phyloP scores from a whole-genome alignment of 23 red algal genomes.

The Gracilariopsis chorda region DNA sequence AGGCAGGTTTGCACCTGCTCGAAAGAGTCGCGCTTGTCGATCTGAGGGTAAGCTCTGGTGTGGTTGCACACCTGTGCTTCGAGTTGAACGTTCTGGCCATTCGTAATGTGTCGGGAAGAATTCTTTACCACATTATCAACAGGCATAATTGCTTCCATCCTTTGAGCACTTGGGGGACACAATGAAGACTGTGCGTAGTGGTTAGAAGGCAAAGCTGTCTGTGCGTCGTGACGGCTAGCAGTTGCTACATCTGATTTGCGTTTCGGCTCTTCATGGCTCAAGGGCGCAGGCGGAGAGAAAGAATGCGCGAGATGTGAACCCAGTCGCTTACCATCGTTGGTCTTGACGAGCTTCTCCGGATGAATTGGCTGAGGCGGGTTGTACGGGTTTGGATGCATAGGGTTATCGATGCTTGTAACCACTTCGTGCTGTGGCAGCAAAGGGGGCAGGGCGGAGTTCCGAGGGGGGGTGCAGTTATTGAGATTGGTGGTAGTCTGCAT shows the following conservation, averaged over 20 bases:
- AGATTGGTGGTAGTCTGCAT: not conserved
- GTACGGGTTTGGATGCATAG: too few species aligned
- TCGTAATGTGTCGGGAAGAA: too few species aligned
- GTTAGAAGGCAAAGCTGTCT: too few species aligned
- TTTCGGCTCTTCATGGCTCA: not conserved
- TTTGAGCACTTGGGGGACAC: too few species aligned
- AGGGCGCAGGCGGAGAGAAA: not conserved
- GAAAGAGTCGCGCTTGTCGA: too few species aligned
- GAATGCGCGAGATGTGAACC: not conserved
- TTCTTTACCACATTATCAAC: too few species aligned
- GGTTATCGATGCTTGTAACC: too few species aligned
- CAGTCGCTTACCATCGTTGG: not conserved
- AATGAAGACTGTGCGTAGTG: too few species aligned
- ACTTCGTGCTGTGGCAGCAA: not conserved
- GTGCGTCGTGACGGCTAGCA: too few species aligned
- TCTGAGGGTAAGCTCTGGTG: not conserved
- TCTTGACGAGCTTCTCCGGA: not conserved
- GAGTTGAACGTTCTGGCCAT: conserved; percentile 4
- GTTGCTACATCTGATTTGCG: not conserved
- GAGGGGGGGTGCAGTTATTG: not conserved
- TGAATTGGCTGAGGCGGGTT: too few species aligned
- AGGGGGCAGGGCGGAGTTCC: not conserved
- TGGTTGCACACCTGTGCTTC: not conserved
- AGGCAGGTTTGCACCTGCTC: not conserved
- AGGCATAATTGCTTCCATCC: too few species aligned